phyloP scores from a whole-genome alignment of 345 rosid genomes.

The Punica granatum region DNA sequence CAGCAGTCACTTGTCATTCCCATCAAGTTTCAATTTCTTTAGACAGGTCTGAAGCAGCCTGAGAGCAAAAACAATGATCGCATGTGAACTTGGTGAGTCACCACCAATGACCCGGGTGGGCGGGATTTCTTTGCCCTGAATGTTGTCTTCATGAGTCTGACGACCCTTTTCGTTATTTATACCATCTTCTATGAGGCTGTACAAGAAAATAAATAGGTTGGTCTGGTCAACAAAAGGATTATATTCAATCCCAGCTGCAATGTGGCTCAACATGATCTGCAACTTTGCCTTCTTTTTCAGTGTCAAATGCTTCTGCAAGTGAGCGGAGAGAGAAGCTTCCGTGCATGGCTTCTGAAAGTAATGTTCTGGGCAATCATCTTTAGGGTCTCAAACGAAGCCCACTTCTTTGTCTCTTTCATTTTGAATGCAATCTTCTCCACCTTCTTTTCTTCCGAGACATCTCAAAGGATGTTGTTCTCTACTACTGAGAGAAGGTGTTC shows the following conservation, averaged over 20 bases:
- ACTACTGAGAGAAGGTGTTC: conserved; percentile 69
- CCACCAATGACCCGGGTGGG: conserved; percentile 23
- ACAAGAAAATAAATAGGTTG: conserved; percentile 58
- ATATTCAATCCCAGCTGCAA: conserved; percentile 73
- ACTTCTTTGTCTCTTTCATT: conserved; percentile 81
- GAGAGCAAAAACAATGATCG: conserved; percentile 73
- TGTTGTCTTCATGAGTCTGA: conserved; percentile 25
- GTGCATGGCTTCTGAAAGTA: conserved; percentile 61
- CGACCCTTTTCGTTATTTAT: conserved; percentile 38
- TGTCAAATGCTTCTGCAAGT: conserved; percentile 59
- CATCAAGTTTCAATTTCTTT: conserved; percentile 45
- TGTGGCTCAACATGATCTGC: conserved; percentile 64
- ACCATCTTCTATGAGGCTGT: conserved; percentile 56
- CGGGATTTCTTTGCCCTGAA: conserved; percentile 17
- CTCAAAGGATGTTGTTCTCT: conserved; percentile 73
- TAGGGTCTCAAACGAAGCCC: conserved; percentile 68
- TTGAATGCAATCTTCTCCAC: conserved; percentile 75
- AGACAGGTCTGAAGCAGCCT: conserved; percentile 46
- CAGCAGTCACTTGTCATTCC: conserved; percentile 30
- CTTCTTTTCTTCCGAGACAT: conserved; percentile 88
- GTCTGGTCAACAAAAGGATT: conserved; percentile 72
- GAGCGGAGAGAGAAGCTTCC: conserved; percentile 62
- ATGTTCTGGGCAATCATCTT: conserved; percentile 60
- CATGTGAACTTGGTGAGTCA: conserved; percentile 48
- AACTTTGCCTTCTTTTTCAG: conserved; percentile 61